Evolutionary conservation across 495 filamentous ascomycete genomes (phyloP), one percentile per base, ranked within the genome.

Genomic region (Aspergillus ostianus): DNA sequence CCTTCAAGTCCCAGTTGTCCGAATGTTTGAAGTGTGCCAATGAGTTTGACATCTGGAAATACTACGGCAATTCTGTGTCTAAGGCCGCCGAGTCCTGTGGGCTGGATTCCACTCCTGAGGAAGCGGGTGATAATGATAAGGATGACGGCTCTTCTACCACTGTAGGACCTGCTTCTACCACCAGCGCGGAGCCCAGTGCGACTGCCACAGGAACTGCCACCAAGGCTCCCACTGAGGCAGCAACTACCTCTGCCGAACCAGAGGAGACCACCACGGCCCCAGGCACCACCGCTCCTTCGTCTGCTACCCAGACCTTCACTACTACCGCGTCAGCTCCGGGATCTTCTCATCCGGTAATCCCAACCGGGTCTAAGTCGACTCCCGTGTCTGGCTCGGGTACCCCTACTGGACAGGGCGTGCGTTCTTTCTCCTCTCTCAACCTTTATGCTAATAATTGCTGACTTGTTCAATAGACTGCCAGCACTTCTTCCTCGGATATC

Each of bases 21-120:
- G 64, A 51, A 3, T 82, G 80, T 46, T 62, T 83, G 32, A 59
- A 76, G 48, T 83, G 80, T 55, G 72, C 80, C 6, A 69, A 75
- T 0, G 72, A 74, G 5, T 75, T 77, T 46, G 71, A 81, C 19
- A 80, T 81, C 59, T 83, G 80, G 80, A 55, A 69, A 48, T 69
- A 74, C 57, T 83, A 83, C 50, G 78, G 77, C 19, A 58, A 46
- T 20, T 63, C 65, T 2, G 65, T 83, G 2, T 62, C 61, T 7
- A 48, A 49, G 2, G 74, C 71, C 18, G 78, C 73, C 10, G 55
- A 49, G 5, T 49, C 60, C 1, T 81, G 79, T 58, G 70, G 73
- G 20, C 64, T 79, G 13, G 65, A 73, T 29, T 76, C 74, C 1
- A 76, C 70, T 6, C 79, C 80, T 0, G 55, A 15, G 36, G 36